phyloP scores from a whole-genome alignment of 2,329 filamentous ascomycete genomes.

The Aspergillus sp. region DNA sequence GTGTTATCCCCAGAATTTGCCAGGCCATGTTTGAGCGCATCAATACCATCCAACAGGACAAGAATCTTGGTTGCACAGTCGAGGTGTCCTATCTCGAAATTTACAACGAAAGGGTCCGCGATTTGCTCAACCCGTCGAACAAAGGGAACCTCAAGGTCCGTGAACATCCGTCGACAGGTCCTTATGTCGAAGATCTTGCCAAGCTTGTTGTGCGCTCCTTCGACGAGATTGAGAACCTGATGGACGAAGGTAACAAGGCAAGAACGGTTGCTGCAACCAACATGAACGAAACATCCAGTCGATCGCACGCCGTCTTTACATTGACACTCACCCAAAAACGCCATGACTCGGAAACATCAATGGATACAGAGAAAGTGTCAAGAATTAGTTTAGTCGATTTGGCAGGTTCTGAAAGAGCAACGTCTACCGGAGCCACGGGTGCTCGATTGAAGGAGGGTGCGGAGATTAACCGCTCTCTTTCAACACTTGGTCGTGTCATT shows the following conservation, averaged over 20 bases:
- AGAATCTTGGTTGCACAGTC: constrained; percentile 79
- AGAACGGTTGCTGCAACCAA: constrained; percentile 96
- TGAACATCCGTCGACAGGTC: constrained; percentile 94
- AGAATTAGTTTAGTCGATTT: constrained; percentile 98
- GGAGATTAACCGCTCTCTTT: constrained; percentile 95
- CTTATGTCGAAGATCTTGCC: constrained; percentile 95
- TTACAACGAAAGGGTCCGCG: constrained; percentile 95
- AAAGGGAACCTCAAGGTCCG: constrained; percentile 96
- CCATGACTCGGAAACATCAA: constrained; percentile 84
- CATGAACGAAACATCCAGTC: constrained; percentile 99
- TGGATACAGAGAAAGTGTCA: constrained; percentile 96
- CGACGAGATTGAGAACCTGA: constrained; percentile 90
- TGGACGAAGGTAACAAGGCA: constrained; percentile 99
- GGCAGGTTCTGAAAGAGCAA: constrained; percentile 93
- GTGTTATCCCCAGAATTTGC: constrained; percentile 95
- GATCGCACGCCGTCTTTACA: constrained; percentile 97
- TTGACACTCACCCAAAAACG: constrained; percentile 92
- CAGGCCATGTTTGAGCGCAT: constrained; percentile 97
- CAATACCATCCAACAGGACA: constrained; percentile 63
- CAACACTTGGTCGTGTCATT: constrained; percentile 94
- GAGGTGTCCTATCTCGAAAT: constrained; percentile 99
- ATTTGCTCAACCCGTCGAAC: constrained; percentile 88
- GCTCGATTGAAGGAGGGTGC: constrained; percentile 94
- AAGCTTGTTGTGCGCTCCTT: constrained; percentile 93
- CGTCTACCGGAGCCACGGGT: constrained; percentile 93